Evolutionary conservation across 805 yeast genomes (phyloP).

Genomic region (Torulaspora maleeae): DNA sequence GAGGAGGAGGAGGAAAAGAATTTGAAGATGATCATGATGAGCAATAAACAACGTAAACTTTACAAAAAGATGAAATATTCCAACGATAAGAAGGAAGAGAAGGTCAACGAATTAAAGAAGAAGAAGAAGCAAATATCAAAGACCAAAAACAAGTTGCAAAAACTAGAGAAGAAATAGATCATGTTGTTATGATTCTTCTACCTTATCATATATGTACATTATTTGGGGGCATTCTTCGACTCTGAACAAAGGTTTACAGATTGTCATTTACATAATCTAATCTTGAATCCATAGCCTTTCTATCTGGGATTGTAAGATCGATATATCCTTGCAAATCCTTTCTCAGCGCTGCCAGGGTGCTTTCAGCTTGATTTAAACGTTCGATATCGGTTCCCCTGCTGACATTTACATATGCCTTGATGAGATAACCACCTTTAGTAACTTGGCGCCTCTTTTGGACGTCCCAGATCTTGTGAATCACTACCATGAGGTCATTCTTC

Average conservation of each 20-base stretch:
- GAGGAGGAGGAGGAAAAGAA: conserved; percentile 75
- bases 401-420: conserved; percentile 67
- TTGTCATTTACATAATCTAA: conserved; percentile 31
- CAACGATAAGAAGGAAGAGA: conserved; percentile 71
- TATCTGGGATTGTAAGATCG: conserved; percentile 67
- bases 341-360: conserved; percentile 57
- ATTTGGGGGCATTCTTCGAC: conserved; percentile 2
- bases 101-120: conserved; percentile 61
- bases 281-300: conserved; percentile 77
- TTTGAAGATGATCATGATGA: conserved; percentile 94
- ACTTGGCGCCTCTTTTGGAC: conserved; percentile 41
- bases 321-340: conserved; percentile 64
- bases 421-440: conserved; percentile 50
- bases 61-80: conserved; percentile 95
- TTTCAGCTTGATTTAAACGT: conserved; percentile 58
- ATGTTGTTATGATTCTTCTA: not conserved
- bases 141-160: conserved; percentile 47
- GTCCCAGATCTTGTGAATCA: conserved; percentile 31
- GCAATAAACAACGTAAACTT: conserved; percentile 88
- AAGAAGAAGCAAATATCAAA: conserved; percentile 69
- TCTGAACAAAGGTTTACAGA: conserved; percentile 3
- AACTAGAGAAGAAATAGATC: conserved; percentile 25
- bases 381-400: conserved; percentile 72
- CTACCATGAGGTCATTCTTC: conserved; percentile 30
- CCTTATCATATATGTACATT: conserved; percentile 12